Percentiles rank a stretch among this genome's conserved stretches.
Conservation (phyloP, 73 alveolate species). For the Durusdinium trenchii region DNA sequence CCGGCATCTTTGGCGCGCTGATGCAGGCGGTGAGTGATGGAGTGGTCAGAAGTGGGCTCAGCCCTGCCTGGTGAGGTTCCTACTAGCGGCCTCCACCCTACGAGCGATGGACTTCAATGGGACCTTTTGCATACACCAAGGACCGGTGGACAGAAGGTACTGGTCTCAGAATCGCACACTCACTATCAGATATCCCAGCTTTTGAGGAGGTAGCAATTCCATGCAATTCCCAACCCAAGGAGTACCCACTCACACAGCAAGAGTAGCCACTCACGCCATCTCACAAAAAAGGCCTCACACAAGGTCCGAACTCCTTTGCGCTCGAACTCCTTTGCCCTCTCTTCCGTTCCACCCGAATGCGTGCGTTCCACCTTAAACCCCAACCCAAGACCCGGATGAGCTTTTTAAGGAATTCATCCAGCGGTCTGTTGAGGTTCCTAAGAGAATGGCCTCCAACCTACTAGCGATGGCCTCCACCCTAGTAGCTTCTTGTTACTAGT, state of each 20-base stretch:
- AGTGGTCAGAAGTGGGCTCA: neutral
- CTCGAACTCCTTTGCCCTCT: no score
- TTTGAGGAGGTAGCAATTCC: no score
- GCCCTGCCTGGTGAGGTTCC: neutral
- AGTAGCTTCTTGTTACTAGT: neutral
- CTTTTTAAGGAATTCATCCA: neutral
- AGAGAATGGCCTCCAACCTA: no score
- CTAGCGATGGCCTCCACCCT: neutral
- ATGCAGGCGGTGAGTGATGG: slow-evolving; percentile 27
- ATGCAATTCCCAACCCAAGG: no score
- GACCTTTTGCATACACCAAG: neutral
- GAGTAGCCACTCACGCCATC: no score
- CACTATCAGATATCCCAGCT: neutral
- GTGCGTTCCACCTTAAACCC: no score
- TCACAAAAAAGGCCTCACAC: no score
- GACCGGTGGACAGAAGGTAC: neutral
- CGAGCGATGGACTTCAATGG: neutral
- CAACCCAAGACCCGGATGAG: neutral
- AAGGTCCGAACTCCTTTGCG: no score
- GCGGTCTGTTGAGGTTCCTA: neutral
- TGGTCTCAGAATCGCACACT: neutral
- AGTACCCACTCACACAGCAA: no score
- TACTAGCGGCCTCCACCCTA: neutral
- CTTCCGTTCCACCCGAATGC: no score
- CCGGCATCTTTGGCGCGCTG: slow-evolving; percentile 86